Evolutionary conservation across 208 protist genomes (phyloP).

Genomic region (Crithidia expoeki): DNA sequence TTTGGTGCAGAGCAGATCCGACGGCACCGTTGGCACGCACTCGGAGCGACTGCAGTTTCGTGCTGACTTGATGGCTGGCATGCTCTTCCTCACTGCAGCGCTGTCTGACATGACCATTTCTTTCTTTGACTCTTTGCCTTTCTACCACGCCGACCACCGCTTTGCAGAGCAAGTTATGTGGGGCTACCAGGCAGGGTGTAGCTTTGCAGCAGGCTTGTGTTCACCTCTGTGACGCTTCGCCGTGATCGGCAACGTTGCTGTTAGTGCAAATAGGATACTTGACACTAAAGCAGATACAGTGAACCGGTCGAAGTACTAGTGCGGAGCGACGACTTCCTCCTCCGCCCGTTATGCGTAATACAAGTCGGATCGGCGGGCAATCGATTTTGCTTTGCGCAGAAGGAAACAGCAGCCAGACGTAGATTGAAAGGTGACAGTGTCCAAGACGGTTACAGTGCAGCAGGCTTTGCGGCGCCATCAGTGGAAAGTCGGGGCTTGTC

Average conservation of each 20-base stretch:
- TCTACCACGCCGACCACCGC: conserved; percentile 51
- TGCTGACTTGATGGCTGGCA: conserved; percentile 84
- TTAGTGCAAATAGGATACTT: not conserved
- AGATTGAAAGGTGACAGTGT: not conserved
- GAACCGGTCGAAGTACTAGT: conserved; percentile 36
- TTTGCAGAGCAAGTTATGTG: conserved; percentile 36
- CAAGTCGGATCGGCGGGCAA: conserved; percentile 40
- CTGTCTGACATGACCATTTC: conserved; percentile 68
- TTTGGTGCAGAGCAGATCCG: conserved; percentile 66
- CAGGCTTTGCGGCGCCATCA: not conserved
- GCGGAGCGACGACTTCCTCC: conserved; percentile 3
- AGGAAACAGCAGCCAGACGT: not conserved
- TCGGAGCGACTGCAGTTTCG: conserved; percentile 72
- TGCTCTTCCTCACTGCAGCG: conserved; percentile 27
- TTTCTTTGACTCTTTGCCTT: conserved; percentile 66
- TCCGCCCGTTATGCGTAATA: conserved; percentile 30
- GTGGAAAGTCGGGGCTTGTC: conserved; percentile 17
- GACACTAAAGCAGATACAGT: not conserved
- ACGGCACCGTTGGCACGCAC: conserved; percentile 70
- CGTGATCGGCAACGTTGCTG: not conserved
- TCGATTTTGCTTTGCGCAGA: conserved; percentile 44
- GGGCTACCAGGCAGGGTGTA: conserved; percentile 46
- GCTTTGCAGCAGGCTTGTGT: conserved; percentile 29
- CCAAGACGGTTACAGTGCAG: not conserved
- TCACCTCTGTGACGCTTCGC: conserved; percentile 1